Conservation (phyloP, 768 basidiomycete species). For the Termitomyces sp. region DNA sequence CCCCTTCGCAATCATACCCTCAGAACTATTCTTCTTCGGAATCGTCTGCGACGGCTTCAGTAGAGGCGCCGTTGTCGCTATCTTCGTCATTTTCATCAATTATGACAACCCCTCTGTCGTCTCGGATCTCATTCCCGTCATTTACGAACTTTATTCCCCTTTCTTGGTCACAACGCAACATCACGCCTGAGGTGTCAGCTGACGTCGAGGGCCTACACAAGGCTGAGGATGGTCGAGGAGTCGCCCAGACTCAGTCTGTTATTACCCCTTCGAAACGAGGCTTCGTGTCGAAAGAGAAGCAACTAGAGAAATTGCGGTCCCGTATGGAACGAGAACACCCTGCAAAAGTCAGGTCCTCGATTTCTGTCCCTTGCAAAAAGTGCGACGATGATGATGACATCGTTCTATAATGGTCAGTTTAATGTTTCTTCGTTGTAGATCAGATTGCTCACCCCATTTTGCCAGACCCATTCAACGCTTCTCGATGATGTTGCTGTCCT, state of each 20-base stretch:
- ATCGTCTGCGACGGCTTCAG: slow-evolving; percentile 3
- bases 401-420: slow-evolving; percentile 35
- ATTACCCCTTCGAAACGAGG: slow-evolving; percentile 20
- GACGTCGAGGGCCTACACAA: background rate
- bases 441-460: background rate
- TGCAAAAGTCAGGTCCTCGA: slow-evolving; percentile 22
- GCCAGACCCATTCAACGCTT: too few species aligned
- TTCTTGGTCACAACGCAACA: slow-evolving; percentile 45
- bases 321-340: slow-evolving; percentile 45
- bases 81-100: slow-evolving; percentile 43
- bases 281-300: slow-evolving; percentile 62
- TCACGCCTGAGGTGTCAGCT: slow-evolving; percentile 17
- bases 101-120: slow-evolving; percentile 49
- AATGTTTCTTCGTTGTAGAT: background rate
- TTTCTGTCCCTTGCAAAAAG: slow-evolving; percentile 32
- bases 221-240: background rate
- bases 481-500: background rate
- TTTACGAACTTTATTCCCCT: slow-evolving; percentile 59
- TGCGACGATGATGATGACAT: slow-evolving; percentile 36
- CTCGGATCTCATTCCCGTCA: slow-evolving; percentile 57
- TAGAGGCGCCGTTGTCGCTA: slow-evolving; percentile 20
- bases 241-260: background rate
- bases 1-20: slow-evolving; percentile 17
- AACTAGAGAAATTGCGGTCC: slow-evolving; percentile 58
- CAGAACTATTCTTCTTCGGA: slow-evolving; percentile 4